Conservation (phyloP, 306 rosid genomes). For the Crotalaria pallida region DNA sequence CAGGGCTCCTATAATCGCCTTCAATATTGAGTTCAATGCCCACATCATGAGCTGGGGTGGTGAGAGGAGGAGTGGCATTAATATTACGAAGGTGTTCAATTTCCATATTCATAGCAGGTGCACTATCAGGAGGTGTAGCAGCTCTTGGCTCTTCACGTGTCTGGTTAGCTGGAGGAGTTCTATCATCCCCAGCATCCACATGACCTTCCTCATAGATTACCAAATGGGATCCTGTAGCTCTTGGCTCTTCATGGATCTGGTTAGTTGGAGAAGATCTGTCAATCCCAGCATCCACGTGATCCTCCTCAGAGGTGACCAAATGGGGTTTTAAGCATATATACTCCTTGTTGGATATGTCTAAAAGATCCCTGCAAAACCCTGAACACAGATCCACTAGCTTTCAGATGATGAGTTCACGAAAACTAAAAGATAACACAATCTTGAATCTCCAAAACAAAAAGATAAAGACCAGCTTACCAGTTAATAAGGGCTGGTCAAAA, state of each 20-base stretch:
- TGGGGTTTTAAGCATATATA: conserved; percentile 41
- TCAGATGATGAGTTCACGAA: conserved; percentile 2
- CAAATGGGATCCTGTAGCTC: too few species aligned
- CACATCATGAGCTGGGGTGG: background rate
- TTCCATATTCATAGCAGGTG: conserved; percentile 18
- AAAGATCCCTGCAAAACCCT: conserved; percentile 58
- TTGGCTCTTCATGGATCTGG: conserved; percentile 24
- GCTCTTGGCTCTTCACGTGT: too few species aligned
- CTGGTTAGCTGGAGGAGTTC: too few species aligned
- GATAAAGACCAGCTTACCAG: conserved; percentile 37
- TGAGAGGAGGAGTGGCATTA: conserved; percentile 27
- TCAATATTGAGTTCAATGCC: conserved; percentile 37
- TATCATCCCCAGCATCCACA: too few species aligned
- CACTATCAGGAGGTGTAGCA: conserved; percentile 13
- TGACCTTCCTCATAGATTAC: too few species aligned
- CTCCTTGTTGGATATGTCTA: conserved; percentile 37
- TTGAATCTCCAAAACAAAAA: background rate
- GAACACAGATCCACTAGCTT: conserved; percentile 16
- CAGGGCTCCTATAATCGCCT: conserved; percentile 19
- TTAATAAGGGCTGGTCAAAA: conserved; percentile 49
- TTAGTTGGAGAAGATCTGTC: conserved; percentile 24
- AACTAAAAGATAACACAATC: background rate
- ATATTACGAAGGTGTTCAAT: background rate
- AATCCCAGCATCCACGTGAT: conserved; percentile 19
- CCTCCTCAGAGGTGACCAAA: conserved; percentile 36